Percentiles rank a stretch among this genome's conserved stretches.
These are phyloP conservation scores for Aspergillus candidus DNA, from an alignment of 2,329 filamentous ascomycete genomes.

Conservation along the genomic window DNA sequence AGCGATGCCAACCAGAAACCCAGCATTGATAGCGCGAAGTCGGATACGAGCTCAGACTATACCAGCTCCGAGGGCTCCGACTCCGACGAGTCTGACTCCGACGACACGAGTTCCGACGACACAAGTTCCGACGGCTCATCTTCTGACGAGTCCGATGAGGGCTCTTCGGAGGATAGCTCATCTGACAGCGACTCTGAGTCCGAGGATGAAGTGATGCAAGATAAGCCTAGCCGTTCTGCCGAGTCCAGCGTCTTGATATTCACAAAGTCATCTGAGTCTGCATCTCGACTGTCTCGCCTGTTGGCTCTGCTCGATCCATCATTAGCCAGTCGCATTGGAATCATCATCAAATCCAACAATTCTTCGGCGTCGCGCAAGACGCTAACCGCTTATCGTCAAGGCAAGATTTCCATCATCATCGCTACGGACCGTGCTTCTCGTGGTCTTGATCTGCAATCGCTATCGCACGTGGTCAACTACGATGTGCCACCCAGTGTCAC, in stretches of 20 bases:
- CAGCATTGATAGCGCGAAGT: slow-evolving; percentile 1
- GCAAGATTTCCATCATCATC: slow-evolving; percentile 66
- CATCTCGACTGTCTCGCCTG: slow-evolving; percentile 77
- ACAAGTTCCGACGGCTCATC: slow-evolving; percentile 14
- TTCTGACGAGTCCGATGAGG: slow-evolving; percentile 25
- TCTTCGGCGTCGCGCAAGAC: slow-evolving; percentile 63
- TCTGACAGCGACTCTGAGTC: slow-evolving; percentile 17
- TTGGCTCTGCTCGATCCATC: slow-evolving; percentile 60
- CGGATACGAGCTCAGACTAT: slow-evolving; percentile 15
- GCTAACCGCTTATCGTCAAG: slow-evolving; percentile 58
- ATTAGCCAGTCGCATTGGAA: slow-evolving; percentile 55
- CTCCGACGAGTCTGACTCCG: slow-evolving; percentile 20
- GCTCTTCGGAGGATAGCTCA: slow-evolving; percentile 15
- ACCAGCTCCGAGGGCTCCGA: slow-evolving; percentile 28
- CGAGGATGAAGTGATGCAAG: slow-evolving; percentile 10
- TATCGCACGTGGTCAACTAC: slow-evolving; percentile 89
- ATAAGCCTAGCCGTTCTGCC: slow-evolving; percentile 26
- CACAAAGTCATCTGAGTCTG: slow-evolving; percentile 82
- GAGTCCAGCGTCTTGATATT: slow-evolving; percentile 64
- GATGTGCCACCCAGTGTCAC: slow-evolving; percentile 76
- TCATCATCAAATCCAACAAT: slow-evolving; percentile 71
- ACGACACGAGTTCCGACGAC: slow-evolving; percentile 15
- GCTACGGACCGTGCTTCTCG: slow-evolving; percentile 91
- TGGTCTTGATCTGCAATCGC: slow-evolving; percentile 72
- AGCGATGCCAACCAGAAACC: slow-evolving; percentile 8